phyloP scores from a whole-genome alignment of 1,284 basidiomycete species.

The Earliella scabrosa region DNA sequence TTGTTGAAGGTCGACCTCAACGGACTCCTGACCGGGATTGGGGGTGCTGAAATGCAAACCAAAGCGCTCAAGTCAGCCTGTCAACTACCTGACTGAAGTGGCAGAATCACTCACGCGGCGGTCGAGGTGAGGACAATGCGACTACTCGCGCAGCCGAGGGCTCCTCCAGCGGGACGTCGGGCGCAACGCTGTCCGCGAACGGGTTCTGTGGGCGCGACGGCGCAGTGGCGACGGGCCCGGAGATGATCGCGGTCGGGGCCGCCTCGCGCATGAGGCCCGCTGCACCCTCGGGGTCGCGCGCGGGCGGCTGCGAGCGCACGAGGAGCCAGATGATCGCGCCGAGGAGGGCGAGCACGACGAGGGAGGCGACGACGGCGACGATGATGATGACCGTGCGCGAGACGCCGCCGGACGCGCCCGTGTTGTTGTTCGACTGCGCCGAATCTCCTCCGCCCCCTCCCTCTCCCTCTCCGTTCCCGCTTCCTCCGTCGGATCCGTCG shows the following conservation, averaged over 20 bases:
- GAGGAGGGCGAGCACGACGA: conserved; percentile 29
- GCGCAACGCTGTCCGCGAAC: conserved; percentile 20
- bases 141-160: background rate
- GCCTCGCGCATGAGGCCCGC: conserved; percentile 17
- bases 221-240: conserved; percentile 10
- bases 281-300: conserved; percentile 18
- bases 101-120: background rate
- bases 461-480: too few species aligned
- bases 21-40: conserved; percentile 25
- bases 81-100: background rate
- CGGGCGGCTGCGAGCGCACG: conserved; percentile 17
- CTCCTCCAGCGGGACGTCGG: conserved; percentile 19
- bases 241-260: conserved; percentile 14
- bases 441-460: too few species aligned
- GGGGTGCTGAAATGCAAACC: conserved; percentile 10
- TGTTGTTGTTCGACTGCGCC: background rate
- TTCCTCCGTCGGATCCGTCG: too few species aligned
- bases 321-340: conserved; percentile 23
- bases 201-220: conserved; percentile 24
- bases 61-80: background rate
- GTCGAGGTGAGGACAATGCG: background rate
- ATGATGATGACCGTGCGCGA: conserved; percentile 33
- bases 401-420: conserved; percentile 10
- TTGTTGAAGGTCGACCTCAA: conserved; percentile 10
- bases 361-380: conserved; percentile 30